Evolutionary conservation across 2,329 filamentous ascomycete species (phyloP), one percentile per base, ranked within the genome.

Genomic region (Pyrenophora graminea): DNA sequence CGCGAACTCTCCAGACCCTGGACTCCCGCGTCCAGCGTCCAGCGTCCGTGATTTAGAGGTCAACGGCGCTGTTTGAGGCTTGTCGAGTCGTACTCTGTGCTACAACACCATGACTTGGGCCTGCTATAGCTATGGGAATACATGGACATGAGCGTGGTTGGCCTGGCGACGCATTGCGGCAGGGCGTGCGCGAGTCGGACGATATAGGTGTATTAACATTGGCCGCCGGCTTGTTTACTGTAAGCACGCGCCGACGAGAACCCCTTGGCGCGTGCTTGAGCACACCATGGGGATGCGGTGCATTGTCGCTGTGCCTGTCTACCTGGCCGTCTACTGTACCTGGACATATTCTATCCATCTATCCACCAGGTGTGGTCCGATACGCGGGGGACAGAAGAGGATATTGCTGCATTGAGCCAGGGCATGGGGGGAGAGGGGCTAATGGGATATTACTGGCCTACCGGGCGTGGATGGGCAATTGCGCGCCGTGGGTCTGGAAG

Each of bases 401-500:
- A 7, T 7, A 9, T 8, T 25, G 49, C 46, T 42, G 31, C 47
- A 40, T 39, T 30, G 18, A 33, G 51, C 21, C 46, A 33, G 48
- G 52, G 50, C 50, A 42, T 55, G 48, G 36, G 41, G 48, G 48
- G 33, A 34, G 23, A 42, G 31, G 41, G 48, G 48, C 46, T 23
- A 44, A 27, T 48, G 39, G 39, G 43, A 45, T 43, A 40, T 36
- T 31, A 42, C 30, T 36, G 30, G 44, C 25, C 37, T 31, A 42
- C 30, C 32, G 30, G 40, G 33, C 37, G 43, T 36, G 37, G 42
- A 21, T 49, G 32, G 27, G 10, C 39, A 45, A 23, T 48, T 13
- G 33, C 17, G 34, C 38, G 18, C 47, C 55, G 57, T 58, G 57
- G 55, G 57, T 53, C 57, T 45, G 42, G 45, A 53, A 45, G 42